Percentiles rank a stretch among this genome's conserved stretches.
These are phyloP conservation scores for Trametes sp. DNA, from an alignment of 1,284 basidiomycete species.

Conservation along the genomic window DNA sequence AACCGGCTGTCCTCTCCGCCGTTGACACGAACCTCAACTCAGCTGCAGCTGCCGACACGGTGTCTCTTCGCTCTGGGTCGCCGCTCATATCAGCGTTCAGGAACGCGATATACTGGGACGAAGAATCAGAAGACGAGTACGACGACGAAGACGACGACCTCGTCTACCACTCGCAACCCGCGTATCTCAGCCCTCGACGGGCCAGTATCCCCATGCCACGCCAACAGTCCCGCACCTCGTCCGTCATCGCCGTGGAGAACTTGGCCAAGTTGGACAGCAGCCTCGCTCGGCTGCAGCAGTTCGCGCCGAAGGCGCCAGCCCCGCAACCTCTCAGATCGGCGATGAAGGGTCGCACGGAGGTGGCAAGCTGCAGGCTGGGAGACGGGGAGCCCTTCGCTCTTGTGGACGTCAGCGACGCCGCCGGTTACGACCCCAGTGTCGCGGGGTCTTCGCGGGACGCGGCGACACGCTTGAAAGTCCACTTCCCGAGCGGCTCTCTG, in stretches of 20 bases:
- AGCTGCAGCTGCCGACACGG: background rate
- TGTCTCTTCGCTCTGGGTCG: no score
- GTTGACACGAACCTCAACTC: background rate
- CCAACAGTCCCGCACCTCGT: background rate
- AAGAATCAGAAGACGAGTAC: background rate
- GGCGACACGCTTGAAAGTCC: conserved; percentile 6
- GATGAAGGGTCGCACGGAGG: conserved; percentile 2
- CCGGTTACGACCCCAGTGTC: background rate
- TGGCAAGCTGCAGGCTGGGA: conserved; percentile 8
- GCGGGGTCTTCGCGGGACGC: conserved; percentile 6
- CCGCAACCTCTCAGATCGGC: conserved; percentile 1
- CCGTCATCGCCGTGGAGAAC: background rate
- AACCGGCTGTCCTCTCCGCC: no score
- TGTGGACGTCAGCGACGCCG: background rate
- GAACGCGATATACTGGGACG: background rate
- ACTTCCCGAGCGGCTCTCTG: conserved; percentile 3
- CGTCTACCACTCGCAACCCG: background rate
- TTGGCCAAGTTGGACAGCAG: conserved; percentile 6
- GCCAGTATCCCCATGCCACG: background rate
- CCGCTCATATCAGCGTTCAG: no score
- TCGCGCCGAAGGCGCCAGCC: background rate
- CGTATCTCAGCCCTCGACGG: background rate
- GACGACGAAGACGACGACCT: background rate
- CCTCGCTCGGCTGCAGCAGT: background rate
- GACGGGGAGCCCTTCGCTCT: conserved; percentile 1